Evolutionary conservation across 495 filamentous ascomycete genomes (phyloP), one percentile per base, ranked within the genome.

Genomic region (Neurospora discreta): DNA sequence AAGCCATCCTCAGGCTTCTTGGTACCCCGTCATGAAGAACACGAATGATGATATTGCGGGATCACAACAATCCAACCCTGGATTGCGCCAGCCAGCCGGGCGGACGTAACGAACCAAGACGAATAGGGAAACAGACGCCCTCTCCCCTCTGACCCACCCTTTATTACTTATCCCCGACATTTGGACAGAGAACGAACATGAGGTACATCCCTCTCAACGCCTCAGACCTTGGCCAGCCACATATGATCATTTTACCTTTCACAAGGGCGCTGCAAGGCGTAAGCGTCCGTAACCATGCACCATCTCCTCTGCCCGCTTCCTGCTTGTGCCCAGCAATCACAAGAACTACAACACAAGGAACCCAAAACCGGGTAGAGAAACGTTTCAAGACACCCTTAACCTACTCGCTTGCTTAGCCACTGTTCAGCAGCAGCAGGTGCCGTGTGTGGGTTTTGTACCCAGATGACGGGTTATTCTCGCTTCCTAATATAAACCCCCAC

Each of bases 1-100:
- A 97, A 80, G 89, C 87, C 39, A 92, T 95, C 72, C 82, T 97
- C 69, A 87, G 87, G 46, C 73, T 90, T 23, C 78, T 88, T 40
- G 81, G 76, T 40, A 76, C 78, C 13, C 65, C 71, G 42, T 72
- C 75, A 1, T 77, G 42, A 77, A 10, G 7, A 20, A 39, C 1
- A 36, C 39, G 20, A 52, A 41, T 20, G 13, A 58, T 6, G 0
- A 39, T 39, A n/a, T n/a, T n/a, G 41, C 9, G 69, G 23, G 18
- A 72, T 58, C 65, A n/a, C 36, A 43, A 71, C 42, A 38, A 40
- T 13, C 16, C 52, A 60, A 30, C 33, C 52, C 13, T 13, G 52
- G 6, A 16, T 60, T 26, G 26, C 8, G 52, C 16, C 52, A 18
- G 52, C 16, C 52, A 13, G 13, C 52, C 52, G 52, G 26, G 33